Percentiles rank a stretch among this genome's conserved stretches.
Conservation (phyloP, 768 basidiomycete species). For the Dioszegia crocea region DNA sequence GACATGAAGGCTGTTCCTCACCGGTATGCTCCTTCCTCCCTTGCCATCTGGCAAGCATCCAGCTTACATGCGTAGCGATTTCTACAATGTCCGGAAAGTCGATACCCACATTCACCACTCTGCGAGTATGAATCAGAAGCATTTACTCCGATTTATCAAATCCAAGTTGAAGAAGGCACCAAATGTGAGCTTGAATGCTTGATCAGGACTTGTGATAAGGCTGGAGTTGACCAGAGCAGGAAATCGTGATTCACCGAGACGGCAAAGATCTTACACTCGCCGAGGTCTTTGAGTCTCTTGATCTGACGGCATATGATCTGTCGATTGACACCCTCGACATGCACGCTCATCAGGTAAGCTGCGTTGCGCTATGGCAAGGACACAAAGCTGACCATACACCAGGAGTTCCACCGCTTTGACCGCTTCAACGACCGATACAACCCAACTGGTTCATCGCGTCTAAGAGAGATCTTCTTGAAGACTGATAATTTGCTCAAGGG, state of each 20-base stretch:
- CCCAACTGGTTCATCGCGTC: constrained; percentile 83
- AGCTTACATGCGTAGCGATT: constrained; percentile 64
- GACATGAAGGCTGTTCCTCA: constrained; percentile 94
- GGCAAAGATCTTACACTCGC: constrained; percentile 74
- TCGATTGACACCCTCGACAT: constrained; percentile 99
- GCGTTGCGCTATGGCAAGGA: background rate
- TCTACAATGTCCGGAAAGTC: constrained; percentile 96
- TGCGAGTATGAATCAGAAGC: constrained; percentile 99
- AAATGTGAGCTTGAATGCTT: constrained; percentile 37
- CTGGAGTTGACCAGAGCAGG: constrained; percentile 55
- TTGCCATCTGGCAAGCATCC: too few relatives aligned
- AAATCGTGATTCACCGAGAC: constrained; percentile 93
- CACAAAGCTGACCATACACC: background rate
- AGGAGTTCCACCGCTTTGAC: constrained; percentile 97
- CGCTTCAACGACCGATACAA: constrained; percentile 98
- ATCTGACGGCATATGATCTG: constrained; percentile 92
- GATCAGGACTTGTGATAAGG: background rate
- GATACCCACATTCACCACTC: constrained; percentile 99
- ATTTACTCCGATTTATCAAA: constrained; percentile 95
- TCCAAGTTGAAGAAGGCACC: constrained; percentile 53
- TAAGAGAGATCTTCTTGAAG: constrained; percentile 96
- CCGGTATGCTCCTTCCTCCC: constrained; percentile 52
- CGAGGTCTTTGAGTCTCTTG: constrained; percentile 93
- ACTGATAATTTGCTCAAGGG: constrained; percentile 94
- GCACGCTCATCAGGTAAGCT: constrained; percentile 81